Base-by-base conservation (phyloP, 2,329 filamentous ascomycete species). In the Juglanconis juglandina region DNA sequence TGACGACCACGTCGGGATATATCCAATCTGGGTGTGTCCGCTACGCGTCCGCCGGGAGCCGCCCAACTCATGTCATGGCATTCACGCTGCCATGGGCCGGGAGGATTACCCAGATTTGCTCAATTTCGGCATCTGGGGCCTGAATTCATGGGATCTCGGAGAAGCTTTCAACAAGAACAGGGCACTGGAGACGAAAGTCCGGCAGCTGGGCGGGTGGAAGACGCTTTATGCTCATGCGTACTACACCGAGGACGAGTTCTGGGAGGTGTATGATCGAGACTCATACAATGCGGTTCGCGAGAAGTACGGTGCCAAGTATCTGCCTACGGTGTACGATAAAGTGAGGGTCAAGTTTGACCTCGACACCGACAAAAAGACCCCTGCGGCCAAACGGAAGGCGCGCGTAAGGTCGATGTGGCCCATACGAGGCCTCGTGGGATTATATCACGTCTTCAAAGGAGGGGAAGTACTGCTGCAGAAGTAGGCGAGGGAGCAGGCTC, bases 221-320 rank as follows among this genome's bases (percentile, higher is more conserved):
- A 89, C 86, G 77, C 73, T 91, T 1, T 91, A 91, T 64, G 86
- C 87, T 1, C 87, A 90, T 60, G 84, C 85, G 0, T 90, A 87
- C 71, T 89, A 89, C 70, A 83, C 79, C 3, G 82, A 88, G 68
- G 79, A 83, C 0, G 87, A 90, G 64, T 91, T 91, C 69, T 90
- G 87, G 87, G 70, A 75, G 9, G 78, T 83, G 56, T 90, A 89
- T 63, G 82, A 88, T 68, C 76, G 78, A 42, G 66, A 74, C 7
- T 83, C 82, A 68, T 89, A 90, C 63, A 82, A 88, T 49, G 70
- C 68, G 3, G 72, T 90, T 56, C 74, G 87, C 17, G 70, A 71
- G 32, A 84, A 81, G 67, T 90, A 89, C 67, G 73, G 76, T 4
- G 87, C 88, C 0, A 74, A 74, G 1, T 80, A 83, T 52, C 68